Conservation (phyloP, 257 asterid species). For the Capsicum rhomboideum region DNA sequence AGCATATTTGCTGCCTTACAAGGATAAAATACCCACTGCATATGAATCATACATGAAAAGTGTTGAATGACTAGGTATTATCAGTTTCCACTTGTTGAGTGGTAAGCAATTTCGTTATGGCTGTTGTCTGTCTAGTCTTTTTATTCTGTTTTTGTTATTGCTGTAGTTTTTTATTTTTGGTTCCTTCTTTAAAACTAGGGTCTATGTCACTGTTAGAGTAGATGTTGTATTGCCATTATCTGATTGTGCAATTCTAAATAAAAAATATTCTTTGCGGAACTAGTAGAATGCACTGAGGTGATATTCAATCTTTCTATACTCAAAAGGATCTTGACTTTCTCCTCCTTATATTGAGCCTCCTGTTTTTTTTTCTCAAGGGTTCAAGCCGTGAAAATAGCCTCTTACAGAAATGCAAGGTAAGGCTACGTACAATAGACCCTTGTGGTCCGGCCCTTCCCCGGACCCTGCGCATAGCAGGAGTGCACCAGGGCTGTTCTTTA, state of each 20-base stretch:
- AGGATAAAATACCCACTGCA: constrained; percentile 5
- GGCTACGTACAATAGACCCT: too few relatives aligned
- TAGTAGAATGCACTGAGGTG: not conserved
- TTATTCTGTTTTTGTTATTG: not conserved
- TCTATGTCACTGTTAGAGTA: not conserved
- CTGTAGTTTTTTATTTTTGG: not conserved
- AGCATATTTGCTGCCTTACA: not conserved
- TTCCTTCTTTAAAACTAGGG: not conserved
- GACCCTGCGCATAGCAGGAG: too few relatives aligned
- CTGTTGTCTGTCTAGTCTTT: not conserved
- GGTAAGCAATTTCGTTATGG: not conserved
- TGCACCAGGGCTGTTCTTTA: too few relatives aligned
- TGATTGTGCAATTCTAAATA: not conserved
- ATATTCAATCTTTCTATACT: not conserved
- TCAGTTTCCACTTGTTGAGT: not conserved
- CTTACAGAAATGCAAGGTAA: too few relatives aligned
- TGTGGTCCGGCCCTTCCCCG: too few relatives aligned
- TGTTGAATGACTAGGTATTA: not conserved
- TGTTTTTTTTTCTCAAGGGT: not conserved
- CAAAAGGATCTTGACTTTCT: not conserved
- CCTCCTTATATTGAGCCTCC: not conserved
- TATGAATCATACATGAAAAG: not conserved
- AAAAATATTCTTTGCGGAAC: not conserved
- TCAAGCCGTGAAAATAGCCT: too few relatives aligned
- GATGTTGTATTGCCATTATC: not conserved